Base-by-base conservation (phyloP, 1,139 yeast species). In the Suhomyces maxii region DNA sequence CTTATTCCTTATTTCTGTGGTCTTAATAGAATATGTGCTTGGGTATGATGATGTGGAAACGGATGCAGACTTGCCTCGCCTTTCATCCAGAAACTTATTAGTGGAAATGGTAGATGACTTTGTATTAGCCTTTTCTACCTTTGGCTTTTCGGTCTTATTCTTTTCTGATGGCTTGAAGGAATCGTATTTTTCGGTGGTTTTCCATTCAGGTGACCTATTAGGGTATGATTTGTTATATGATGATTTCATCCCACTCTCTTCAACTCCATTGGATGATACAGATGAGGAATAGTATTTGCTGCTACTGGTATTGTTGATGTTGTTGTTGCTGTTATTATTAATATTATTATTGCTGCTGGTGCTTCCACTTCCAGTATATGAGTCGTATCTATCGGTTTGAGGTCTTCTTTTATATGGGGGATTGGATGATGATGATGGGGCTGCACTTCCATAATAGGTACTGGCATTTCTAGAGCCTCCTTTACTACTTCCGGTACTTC, bases 301-400 rank as follows among this genome's bases (percentile, higher is more conserved):
- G 37, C 38, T 18, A 6, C 23, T 18, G 6, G 3, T 18, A 18
- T 18, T 18, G 3, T 18, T 18, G 23, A 4, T 18, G 23, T 18
- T 18, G 6, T 18, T 18, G 6, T 18, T 18, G 23, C 23, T n/a
- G n/a, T n/a, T n/a, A n/a, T n/a, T n/a, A n/a, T n/a, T n/a, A n/a
- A n/a, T n/a, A n/a, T n/a, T n/a, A n/a, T 18, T 18, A 18, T 18
- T 18, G 6, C 6, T 18, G 23, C 23, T 28, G 37, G 35, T 18
- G 23, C 23, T 18, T 18, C 23, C 36, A 7, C 39, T 28, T 18
- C 49, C 49, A 10, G 52, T 41, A 25, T 53, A 54, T 12, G 51
- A 50, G 36, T 54, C 57, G 38, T 54, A 54, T 26, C 53, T 43
- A 25, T 52, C 55, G 7, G 37, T 49, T 2, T 49, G 42, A 7